Evolutionary conservation across 1,284 basidiomycete genomes (phyloP), one percentile per base, ranked within the genome.

Genomic region (Trichosporon coremiiforme): DNA sequence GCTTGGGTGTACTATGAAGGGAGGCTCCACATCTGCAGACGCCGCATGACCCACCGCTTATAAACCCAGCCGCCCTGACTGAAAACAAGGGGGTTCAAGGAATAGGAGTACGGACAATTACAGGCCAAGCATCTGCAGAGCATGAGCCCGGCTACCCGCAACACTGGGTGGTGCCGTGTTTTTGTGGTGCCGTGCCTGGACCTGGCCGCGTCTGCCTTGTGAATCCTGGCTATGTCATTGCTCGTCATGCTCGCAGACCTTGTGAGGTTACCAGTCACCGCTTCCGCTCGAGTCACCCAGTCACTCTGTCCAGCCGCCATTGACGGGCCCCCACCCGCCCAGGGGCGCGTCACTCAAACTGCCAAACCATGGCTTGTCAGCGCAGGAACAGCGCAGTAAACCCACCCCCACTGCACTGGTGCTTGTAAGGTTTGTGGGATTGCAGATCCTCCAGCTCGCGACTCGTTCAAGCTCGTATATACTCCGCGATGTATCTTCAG

Each of bases 101-200:
- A 38, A 38, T 45, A 45, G 41, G 41, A 45, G 15, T n/a, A 45
- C 41, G 41, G 41, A 45, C 41, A 45, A 45, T 45, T 45, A 45
- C 5, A 45, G 41, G 41, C 41, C 41, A 45, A 10, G 17, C 5
- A n/a, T 7, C 41, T 13, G 38, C 38, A 41, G 13, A 41, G 33
- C 9, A 35, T 12, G 36, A 45, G 41, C 41, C 15, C 41, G 41
- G 2, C 17, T 45, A 45, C 41, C 41, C 41, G 41, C 17, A 35
- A 6, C 33, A 10, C 33, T 41, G 38, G 38, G 47, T 17, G 13
- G 47, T 50, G n/a, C 17, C 17, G n/a, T 22, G 47, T 50, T 53
- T 50, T 53, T 53, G 17, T 22, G 50, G 50, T 53, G 50, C 33
- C 50, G 50, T 53, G 50, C 50, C 50, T 53, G 50, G 50, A 22